These are phyloP conservation scores for Fusarium subglutinans DNA, from an alignment of 2,329 filamentous ascomycete species.

Conservation along the genomic window DNA sequence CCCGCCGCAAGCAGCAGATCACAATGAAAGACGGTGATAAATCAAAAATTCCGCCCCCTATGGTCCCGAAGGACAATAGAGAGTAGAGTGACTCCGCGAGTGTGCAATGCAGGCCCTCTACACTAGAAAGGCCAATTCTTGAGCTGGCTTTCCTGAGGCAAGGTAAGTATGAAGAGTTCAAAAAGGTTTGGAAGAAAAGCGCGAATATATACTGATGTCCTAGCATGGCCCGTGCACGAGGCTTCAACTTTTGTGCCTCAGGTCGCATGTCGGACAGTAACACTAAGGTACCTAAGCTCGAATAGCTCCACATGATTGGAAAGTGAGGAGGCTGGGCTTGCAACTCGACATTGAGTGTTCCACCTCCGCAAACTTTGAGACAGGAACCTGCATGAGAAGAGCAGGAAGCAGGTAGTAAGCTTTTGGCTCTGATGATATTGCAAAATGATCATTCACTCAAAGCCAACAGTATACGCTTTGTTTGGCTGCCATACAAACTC, in stretches of 20 bases:
- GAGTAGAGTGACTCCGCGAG: conserved; percentile 57
- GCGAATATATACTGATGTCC: conserved; percentile 47
- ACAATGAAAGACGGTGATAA: conserved; percentile 56
- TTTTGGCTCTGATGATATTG: not conserved
- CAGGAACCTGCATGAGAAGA: conserved; percentile 13
- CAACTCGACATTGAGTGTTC: not conserved
- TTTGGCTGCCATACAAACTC: not conserved
- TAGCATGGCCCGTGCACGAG: conserved; percentile 1
- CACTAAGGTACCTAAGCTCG: not conserved
- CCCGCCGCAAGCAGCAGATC: conserved; percentile 48
- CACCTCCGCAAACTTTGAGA: conserved; percentile 10
- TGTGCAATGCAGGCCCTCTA: conserved; percentile 65
- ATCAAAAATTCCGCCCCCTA: conserved; percentile 65
- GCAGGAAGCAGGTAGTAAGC: not conserved
- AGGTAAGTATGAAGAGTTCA: conserved; percentile 64
- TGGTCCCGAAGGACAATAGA: conserved; percentile 66
- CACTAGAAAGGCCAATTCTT: conserved; percentile 55
- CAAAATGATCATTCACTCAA: not conserved
- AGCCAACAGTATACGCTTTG: not conserved
- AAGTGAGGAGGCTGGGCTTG: conserved; percentile 1
- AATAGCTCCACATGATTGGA: not conserved
- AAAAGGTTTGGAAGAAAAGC: conserved; percentile 26
- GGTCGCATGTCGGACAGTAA: conserved; percentile 42
- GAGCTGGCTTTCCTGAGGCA: conserved; percentile 56
- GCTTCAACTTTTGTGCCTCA: conserved; percentile 62